Evolutionary conservation across 2,329 filamentous ascomycete genomes (phyloP).

Genomic region (Laburnicola sp.): DNA sequence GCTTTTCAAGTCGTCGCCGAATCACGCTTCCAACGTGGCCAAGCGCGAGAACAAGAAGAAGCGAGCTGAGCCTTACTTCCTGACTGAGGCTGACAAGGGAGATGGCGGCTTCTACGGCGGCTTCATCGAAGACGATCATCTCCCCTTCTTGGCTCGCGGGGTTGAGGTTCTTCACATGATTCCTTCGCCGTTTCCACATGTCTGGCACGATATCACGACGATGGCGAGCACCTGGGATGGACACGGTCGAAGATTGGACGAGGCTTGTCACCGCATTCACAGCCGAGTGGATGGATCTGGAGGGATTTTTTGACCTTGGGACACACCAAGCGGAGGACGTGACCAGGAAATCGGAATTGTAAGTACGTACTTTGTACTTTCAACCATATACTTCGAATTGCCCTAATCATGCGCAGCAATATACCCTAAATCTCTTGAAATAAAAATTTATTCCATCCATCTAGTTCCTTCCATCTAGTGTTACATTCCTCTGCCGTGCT

Average conservation of each 20-base stretch:
- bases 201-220: constrained; percentile 90
- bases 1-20: constrained; percentile 66
- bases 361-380: constrained; percentile 28
- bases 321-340: constrained; percentile 19
- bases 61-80: constrained; percentile 56
- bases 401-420: constrained; percentile 32
- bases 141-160: constrained; percentile 86
- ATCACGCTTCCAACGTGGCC: constrained; percentile 50
- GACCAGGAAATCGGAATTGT: constrained; percentile 42
- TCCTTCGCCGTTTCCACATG: constrained; percentile 74
- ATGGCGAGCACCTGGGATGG: constrained; percentile 82
- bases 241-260: constrained; percentile 86
- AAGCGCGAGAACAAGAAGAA: constrained; percentile 34
- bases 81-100: constrained; percentile 60
- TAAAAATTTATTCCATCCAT: neutral
- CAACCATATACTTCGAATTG: constrained; percentile 6
- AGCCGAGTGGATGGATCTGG: constrained; percentile 85
- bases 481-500: neutral
- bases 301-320: constrained; percentile 39
- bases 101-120: constrained; percentile 55
- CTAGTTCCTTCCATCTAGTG: neutral
- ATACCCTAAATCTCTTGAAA: constrained; percentile 29
- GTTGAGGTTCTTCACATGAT: constrained; percentile 94
- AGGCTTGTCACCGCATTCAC: constrained; percentile 81
- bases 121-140: constrained; percentile 81